Base-by-base conservation (phyloP, 306 rosid genomes). In the Sindora glabra region DNA sequence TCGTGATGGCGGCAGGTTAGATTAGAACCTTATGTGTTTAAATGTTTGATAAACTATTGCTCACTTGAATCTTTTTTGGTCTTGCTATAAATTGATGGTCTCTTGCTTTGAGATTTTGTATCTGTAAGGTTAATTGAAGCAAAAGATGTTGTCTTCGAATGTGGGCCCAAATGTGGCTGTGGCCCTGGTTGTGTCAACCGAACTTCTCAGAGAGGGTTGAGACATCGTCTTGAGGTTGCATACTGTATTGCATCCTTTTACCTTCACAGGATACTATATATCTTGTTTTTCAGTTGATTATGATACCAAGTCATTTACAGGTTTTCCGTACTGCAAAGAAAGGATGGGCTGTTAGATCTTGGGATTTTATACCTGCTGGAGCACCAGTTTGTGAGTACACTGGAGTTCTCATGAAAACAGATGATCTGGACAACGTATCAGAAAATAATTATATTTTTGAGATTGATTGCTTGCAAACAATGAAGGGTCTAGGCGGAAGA, bases 41-140 rank as follows among this genome's bases (percentile, higher is more conserved):
- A n/a, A n/a, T n/a, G n/a, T n/a, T n/a, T n/a, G n/a, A n/a, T n/a
- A n/a, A n/a, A n/a, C n/a, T n/a, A n/a, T n/a, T n/a, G n/a, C n/a
- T n/a, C n/a, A n/a, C n/a, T n/a, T n/a, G n/a, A n/a, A n/a, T n/a
- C n/a, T n/a, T n/a, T n/a, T n/a, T n/a, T n/a, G n/a, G n/a, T n/a
- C n/a, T n/a, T n/a, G n/a, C n/a, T n/a, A n/a, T n/a, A n/a, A n/a
- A n/a, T n/a, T n/a, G n/a, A n/a, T n/a, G n/a, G n/a, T n/a, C n/a
- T n/a, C n/a, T n/a, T n/a, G n/a, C n/a, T n/a, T n/a, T n/a, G n/a
- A n/a, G n/a, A n/a, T n/a, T n/a, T n/a, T n/a, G n/a, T n/a, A n/a
- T n/a, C n/a, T n/a, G n/a, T n/a, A n/a, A 82, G 88, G 72, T 74
- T 82, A 57, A 75, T 82, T 61, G 88, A 82, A 75, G 88, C 88